A percentile compares a stretch with the other conserved stretches of the same genome.
Conservation (phyloP, 768 basidiomycete genomes). For the Lactarius hengduanensis region DNA sequence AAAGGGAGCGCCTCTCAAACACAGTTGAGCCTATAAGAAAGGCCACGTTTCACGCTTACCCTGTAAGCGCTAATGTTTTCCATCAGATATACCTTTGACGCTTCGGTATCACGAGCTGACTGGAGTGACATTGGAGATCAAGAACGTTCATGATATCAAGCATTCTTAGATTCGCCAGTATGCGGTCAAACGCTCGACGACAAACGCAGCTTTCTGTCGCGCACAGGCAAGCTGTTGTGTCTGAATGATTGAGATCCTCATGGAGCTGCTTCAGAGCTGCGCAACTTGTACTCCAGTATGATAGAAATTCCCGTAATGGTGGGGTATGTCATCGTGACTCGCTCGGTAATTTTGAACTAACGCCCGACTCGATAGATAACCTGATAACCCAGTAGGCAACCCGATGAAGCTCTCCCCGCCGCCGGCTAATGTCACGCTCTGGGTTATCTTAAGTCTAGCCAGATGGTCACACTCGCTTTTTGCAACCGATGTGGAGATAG, state of each 20-base stretch:
- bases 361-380: not conserved
- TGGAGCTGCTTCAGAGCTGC: not conserved
- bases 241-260: not conserved
- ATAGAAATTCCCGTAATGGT: not conserved
- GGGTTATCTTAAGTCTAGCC: no score
- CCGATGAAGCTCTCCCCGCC: no score
- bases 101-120: no score
- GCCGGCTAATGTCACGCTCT: no score
- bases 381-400: not conserved
- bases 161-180: no score
- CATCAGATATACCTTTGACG: not conserved
- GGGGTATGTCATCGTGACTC: not conserved
- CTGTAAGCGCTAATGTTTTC: not conserved
- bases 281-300: not conserved
- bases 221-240: not conserved
- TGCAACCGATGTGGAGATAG: not conserved
- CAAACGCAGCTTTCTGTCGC: no score
- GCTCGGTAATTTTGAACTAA: not conserved
- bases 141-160: no score
- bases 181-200: no score
- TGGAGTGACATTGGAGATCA: no score
- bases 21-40: not conserved
- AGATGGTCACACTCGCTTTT: not conserved
- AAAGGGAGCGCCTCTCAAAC: not conserved
- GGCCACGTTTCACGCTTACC: no score